Evolutionary conservation across 129 eudicot species (phyloP), one percentile per base, ranked within the genome.

Genomic region (Escallonia herrerae): DNA sequence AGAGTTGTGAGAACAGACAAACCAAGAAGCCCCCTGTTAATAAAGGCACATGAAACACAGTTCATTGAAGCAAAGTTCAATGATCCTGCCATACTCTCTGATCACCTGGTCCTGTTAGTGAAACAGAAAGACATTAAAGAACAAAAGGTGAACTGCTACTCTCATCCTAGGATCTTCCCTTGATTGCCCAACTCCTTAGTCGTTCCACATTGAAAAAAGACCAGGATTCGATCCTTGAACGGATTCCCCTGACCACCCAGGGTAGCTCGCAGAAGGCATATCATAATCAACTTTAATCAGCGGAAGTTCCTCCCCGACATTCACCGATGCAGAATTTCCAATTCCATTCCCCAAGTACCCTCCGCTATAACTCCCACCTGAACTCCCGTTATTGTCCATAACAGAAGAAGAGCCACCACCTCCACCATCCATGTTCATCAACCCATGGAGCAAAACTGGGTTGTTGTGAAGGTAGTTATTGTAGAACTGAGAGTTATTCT

Each of bases 131-230:
- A 1, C 33, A 22, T 22, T 22, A 22, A 22, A 22, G 33, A 22
- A 22, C 33, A 22, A 22, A 22, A 22, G 33, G 33, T 22, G 33
- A 22, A 22, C 33, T 22, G 33, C 33, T 22, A 22, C 33, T 22
- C 33, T 22, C 33, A 22, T 22, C 33, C 33, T 22, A 22, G 33
- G 33, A 22, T 22, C 33, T 22, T 22, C 33, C 33, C 33, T 22
- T 22, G 33, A 22, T 22, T 22, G 33, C 33, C 33, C 33, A 22
- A 22, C 33, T 22, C 33, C 60, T 84, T 68, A 90, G 52, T 93
- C 96, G 73, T 88, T 93, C 98, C 98, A 93, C 98, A 93, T 93
- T n/a, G 86, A 72, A 76, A 93, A 93, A 45, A 88, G 85, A 33
- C 91, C 74, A 4, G 96, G 86, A 80, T 85, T 83, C 3, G 96